Evolutionary conservation across 805 yeast species (phyloP), one percentile per base, ranked within the genome.

Genomic region (Spathaspora arborariae): DNA sequence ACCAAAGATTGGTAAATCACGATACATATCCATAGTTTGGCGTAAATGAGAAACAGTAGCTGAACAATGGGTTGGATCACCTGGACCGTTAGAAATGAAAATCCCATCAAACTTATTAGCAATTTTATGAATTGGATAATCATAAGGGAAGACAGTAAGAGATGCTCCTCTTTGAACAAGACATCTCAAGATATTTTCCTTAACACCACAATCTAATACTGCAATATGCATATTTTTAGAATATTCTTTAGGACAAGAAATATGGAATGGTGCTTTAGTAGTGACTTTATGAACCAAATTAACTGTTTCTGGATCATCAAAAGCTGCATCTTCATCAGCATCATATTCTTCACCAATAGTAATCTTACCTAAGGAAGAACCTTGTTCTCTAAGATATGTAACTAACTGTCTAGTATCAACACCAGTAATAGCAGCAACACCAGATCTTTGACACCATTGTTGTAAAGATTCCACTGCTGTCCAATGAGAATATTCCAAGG

Each of bases 401-500:
- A 94, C 98, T 54, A 94, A 79, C 47, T 91, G 88, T 75, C 99
- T 87, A 54, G 99, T 94, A 68, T 94, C 99, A 41, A 94, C 97
- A 51, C 97, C 99, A 38, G 97, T 82, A 58, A 94, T 86, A 40
- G 97, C 77, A 47, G 98, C 95, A 46, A 95, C 94, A 38, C 96
- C 96, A 57, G 90, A 95, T 63, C 96, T 84, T 69, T 87, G 81
- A 74, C 99, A 94, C 99, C 98, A 94, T 57, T 87, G 88, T 50
- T 88, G 86, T 48, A 94, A 78, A 16, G 96, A 85, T 73, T 94
- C 98, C 27, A 94, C 96, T 3, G 99, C 99, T 33, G 98, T 91
- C 99, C 99, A 94, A 67, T 94, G 99, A n/a, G 97, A 88, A 69
- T 92, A 89, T 64, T 90, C 80, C 78, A 91, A 79, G 19, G 99